Base-by-base conservation (phyloP, 2,329 filamentous ascomycete species). In the Clonostachys rhizophaga region DNA sequence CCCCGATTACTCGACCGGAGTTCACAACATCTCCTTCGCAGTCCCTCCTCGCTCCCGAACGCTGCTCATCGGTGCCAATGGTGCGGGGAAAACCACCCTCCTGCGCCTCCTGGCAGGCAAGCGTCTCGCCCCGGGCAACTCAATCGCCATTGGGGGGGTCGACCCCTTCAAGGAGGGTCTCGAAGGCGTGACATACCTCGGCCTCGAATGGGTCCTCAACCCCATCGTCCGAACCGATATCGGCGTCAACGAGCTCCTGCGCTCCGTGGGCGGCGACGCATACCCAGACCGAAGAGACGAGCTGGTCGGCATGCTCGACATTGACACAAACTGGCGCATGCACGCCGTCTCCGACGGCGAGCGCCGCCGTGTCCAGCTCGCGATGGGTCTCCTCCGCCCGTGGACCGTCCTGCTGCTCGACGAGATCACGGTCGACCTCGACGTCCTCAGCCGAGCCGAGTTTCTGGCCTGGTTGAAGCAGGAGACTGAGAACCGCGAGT, bases 171-270 rank as follows among this genome's bases (percentile, higher is more conserved):
- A 89, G 65, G 80, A 91, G 35, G 83, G 86, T 11, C 82, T 96
- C 30, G 89, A 96, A 69, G 94, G 94, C 52, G 92, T 99, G 34
- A 97, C 92, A 18, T 99, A 99, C 68, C 86, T 99, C 8, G 94
- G 94, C 1, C 82, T 96, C 1, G 94, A 99, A 75, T 99, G 94
- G 94, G 94, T 97, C 4, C 80, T 99, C 10, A 97, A 97, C 73
- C 89, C 89, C 43, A 95, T 97, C 58, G 94, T 97, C 43, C 87
- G 92, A 45, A 95, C 87, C 33, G 94, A 99, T 67, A 96, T 99
- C 56, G 90, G 89, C 49, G 92, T 99, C 5, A 80, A 79, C 5
- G 91, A 95, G 54, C 81, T 99, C 6, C 82, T 99, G 24, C 73
- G 83, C 43, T 90, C 84, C 3, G 89, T 99, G 0, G 94, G 94